Conservation (phyloP, 345 rosid genomes). For the Euphorbia pulcherrima region DNA sequence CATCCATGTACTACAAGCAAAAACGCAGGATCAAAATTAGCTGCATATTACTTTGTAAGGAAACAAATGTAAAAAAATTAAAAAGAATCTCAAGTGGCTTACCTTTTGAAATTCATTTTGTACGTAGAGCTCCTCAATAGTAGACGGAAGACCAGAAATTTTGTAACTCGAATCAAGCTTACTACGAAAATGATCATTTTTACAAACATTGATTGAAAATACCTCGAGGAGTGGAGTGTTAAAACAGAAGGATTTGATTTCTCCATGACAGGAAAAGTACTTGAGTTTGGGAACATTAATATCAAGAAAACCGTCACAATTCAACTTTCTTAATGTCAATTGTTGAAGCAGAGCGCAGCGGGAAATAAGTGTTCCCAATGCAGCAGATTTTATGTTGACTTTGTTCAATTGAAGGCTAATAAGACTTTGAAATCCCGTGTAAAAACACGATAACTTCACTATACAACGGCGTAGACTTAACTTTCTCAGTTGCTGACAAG, state of each 20-base stretch:
- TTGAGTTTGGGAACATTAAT: conserved; percentile 8
- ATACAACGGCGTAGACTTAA: conserved; percentile 7
- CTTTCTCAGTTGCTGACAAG: conserved; percentile 13
- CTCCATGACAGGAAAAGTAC: conserved; percentile 7
- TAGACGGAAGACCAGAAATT: conserved; percentile 4
- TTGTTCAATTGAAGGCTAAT: too few relatives aligned
- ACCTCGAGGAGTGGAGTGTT: conserved; percentile 4
- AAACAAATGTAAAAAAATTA: too few relatives aligned
- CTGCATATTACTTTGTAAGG: background rate
- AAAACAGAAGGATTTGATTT: conserved; percentile 9
- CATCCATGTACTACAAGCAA: conserved; percentile 13
- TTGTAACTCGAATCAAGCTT: conserved; percentile 1
- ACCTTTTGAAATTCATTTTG: conserved; percentile 13
- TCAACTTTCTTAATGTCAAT: conserved; percentile 2
- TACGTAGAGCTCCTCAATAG: conserved; percentile 14
- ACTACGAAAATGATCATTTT: background rate
- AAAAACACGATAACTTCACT: background rate
- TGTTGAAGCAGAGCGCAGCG: conserved; percentile 8
- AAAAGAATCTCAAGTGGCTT: background rate
- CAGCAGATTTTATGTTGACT: conserved; percentile 6
- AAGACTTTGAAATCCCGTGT: too few relatives aligned
- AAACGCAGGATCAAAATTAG: background rate
- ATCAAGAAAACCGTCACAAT: conserved; percentile 7
- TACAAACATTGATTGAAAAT: conserved; percentile 2
- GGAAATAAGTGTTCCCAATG: conserved; percentile 10